These are phyloP conservation scores for Paramecium tetraurelia DNA, from an alignment of 73 alveolate species.

Conservation along the genomic window DNA sequence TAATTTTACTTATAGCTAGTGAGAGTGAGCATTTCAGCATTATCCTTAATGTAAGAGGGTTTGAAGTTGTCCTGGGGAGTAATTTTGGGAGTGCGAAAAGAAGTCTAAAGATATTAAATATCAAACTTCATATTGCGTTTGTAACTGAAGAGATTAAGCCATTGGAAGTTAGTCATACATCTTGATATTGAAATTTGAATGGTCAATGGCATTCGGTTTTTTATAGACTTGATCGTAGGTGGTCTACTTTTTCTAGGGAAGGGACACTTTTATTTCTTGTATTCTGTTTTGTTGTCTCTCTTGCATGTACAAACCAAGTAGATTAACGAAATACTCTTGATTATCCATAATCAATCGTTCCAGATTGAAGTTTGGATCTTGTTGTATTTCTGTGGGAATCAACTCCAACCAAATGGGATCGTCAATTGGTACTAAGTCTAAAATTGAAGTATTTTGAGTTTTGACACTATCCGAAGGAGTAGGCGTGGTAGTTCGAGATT, in stretches of 20 bases:
- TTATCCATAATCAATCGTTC: neutral
- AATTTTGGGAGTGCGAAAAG: neutral
- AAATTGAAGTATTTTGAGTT: neutral
- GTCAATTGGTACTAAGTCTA: neutral
- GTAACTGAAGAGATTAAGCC: neutral
- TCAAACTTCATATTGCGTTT: slow-evolving; percentile 3
- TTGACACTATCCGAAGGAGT: neutral
- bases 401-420: slow-evolving; percentile 45
- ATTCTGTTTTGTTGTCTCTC: slow-evolving; percentile 11
- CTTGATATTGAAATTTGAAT: neutral
- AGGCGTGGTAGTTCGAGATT: neutral
- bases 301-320: slow-evolving; percentile 19
- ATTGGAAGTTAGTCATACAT: neutral
- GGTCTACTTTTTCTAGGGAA: neutral
- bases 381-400: slow-evolving; percentile 1
- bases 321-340: slow-evolving; percentile 4
- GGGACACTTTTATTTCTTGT: neutral
- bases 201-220: neutral
- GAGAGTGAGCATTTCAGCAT: neutral
- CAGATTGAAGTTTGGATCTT: neutral
- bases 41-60: neutral
- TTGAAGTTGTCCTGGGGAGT: neutral
- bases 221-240: neutral
- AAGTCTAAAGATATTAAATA: neutral
- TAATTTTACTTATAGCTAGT: slow-evolving; percentile 16